A percentile compares a stretch with the other conserved stretches of the same genome.
Evolutionary conservation across 208 protist species (phyloP).

Genomic region (Tritrichomonas foetus): DNA sequence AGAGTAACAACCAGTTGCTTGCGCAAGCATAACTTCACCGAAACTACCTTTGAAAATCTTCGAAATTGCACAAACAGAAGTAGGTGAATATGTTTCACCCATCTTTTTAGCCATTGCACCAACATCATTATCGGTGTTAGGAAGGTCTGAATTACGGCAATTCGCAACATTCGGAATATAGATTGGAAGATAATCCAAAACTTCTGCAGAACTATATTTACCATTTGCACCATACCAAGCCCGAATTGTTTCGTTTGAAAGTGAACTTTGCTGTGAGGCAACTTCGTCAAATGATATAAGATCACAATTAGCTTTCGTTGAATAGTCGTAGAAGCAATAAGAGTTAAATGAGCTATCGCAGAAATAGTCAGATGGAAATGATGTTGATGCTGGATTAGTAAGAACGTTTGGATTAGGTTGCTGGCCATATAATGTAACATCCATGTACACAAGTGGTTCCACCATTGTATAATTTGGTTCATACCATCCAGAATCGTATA

Average conservation of each 20-base stretch:
- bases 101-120: not conserved
- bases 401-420: not conserved
- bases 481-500: not conserved
- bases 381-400: not conserved
- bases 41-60: not conserved
- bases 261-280: not conserved
- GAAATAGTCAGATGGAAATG: not conserved
- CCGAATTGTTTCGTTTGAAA: not conserved
- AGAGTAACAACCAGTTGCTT: not conserved
- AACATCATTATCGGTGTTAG: not conserved
- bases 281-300: not conserved
- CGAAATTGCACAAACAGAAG: not conserved
- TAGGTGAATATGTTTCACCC: not conserved
- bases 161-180: not conserved
- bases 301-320: not conserved
- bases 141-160: not conserved
- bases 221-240: not conserved
- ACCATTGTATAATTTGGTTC: not conserved
- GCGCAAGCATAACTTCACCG: not conserved
- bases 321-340: conserved; percentile 11
- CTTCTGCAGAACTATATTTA: not conserved
- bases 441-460: not conserved
- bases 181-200: not conserved
- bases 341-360: not conserved
- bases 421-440: not conserved